A percentile compares a stretch with the other conserved stretches of the same genome.
phyloP scores from a whole-genome alignment of 352 stramenopile species.

The Sclerospora graminicola region DNA sequence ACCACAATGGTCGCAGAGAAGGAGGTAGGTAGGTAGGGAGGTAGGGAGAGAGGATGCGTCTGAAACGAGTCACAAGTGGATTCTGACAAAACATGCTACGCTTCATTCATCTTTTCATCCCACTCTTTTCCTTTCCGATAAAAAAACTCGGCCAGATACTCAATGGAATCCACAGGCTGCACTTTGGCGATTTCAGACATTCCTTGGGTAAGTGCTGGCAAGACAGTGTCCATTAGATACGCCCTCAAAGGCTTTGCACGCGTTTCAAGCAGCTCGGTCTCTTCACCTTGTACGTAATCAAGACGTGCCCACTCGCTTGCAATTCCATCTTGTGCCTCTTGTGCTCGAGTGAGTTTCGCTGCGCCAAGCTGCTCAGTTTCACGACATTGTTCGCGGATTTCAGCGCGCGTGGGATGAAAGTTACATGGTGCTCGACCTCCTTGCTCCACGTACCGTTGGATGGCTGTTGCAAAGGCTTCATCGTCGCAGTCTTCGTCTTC shows the following conservation, averaged over 20 bases:
- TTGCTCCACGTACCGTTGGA: constrained; percentile 70
- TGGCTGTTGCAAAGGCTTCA: constrained; percentile 29
- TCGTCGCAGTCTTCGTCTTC: constrained; percentile 35
- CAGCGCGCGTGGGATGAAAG: constrained; percentile 71
- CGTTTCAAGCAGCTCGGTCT: too few relatives aligned
- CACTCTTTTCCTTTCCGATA: constrained; percentile 69
- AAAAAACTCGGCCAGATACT: constrained; percentile 82
- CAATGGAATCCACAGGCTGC: constrained; percentile 77
- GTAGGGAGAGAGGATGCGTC: too few relatives aligned
- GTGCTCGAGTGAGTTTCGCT: too few relatives aligned
- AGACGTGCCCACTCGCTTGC: too few relatives aligned
- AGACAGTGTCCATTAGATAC: too few relatives aligned
- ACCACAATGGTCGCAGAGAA: constrained; percentile 13
- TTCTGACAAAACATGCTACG: background rate
- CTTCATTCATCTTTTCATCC: constrained; percentile 17
- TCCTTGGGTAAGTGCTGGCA: constrained; percentile 69
- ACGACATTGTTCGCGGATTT: constrained; percentile 36
- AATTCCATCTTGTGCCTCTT: too few relatives aligned
- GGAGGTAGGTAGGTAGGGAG: too few relatives aligned
- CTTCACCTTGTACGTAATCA: too few relatives aligned
- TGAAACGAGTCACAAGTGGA: constrained; percentile 2
- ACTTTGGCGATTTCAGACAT: constrained; percentile 85
- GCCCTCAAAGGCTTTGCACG: too few relatives aligned
- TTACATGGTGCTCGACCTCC: constrained; percentile 57
- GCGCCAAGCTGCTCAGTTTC: constrained; percentile 26